Evolutionary conservation across 768 basidiomycete genomes (phyloP).

Genomic region (Hypholoma sublateritium): DNA sequence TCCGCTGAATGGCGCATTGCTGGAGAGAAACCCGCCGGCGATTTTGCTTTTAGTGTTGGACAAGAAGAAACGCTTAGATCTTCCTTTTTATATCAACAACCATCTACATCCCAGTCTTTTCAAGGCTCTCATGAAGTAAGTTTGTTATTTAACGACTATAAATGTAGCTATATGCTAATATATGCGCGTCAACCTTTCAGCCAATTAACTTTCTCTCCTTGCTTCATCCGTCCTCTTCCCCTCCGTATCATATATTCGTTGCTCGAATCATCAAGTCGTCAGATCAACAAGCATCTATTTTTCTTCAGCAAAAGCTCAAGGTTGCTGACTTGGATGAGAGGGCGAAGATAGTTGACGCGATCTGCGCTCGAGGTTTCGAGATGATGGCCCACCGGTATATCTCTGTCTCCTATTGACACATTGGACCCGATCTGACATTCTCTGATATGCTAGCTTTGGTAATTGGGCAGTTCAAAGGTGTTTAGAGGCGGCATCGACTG

Average conservation of each 20-base stretch:
- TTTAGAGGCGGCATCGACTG: slow-evolving; percentile 73
- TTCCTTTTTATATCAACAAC: slow-evolving; percentile 30
- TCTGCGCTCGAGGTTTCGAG: slow-evolving; percentile 80
- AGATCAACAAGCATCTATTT: slow-evolving; percentile 89
- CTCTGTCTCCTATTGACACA: neutral
- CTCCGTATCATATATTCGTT: slow-evolving; percentile 81
- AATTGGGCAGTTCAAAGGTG: slow-evolving; percentile 92
- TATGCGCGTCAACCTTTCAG: slow-evolving; percentile 36
- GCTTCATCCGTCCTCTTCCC: slow-evolving; percentile 81
- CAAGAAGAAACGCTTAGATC: slow-evolving; percentile 29
- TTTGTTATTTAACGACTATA: slow-evolving; percentile 16
- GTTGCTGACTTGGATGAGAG: slow-evolving; percentile 78
- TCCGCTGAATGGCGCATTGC: slow-evolving; percentile 45
- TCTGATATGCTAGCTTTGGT: slow-evolving; percentile 55
- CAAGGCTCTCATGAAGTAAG: slow-evolving; percentile 52
- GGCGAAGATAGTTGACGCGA: slow-evolving; percentile 83
- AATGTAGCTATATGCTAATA: slow-evolving; percentile 15
- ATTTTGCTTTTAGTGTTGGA: slow-evolving; percentile 24
- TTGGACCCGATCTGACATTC: slow-evolving; percentile 2
- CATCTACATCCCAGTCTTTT: slow-evolving; percentile 24
- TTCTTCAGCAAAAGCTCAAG: slow-evolving; percentile 88
- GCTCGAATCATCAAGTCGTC: slow-evolving; percentile 85
- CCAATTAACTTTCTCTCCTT: slow-evolving; percentile 89
- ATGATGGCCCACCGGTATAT: slow-evolving; percentile 88
- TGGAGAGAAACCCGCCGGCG: slow-evolving; percentile 30